Conservation (phyloP, 495 filamentous ascomycete species). For the Podospora sp. region DNA sequence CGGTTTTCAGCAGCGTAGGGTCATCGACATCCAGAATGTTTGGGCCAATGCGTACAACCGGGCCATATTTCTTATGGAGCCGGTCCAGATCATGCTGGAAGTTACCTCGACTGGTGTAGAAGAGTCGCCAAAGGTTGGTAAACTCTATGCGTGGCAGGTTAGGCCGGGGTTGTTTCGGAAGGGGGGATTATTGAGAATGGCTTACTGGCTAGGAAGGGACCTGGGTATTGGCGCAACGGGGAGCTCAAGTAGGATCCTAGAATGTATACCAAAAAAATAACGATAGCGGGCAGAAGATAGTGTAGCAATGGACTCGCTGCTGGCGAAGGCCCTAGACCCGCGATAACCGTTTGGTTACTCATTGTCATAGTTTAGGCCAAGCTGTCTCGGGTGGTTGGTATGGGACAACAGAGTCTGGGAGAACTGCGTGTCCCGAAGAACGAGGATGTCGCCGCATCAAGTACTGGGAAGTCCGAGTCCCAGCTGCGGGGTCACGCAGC, state of each 20-base stretch:
- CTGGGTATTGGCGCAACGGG: constrained; percentile 39
- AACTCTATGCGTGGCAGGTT: constrained; percentile 15
- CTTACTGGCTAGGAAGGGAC: constrained; percentile 43
- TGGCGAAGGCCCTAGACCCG: no score
- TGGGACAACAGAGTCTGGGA: no score
- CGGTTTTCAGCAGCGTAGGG: constrained; percentile 27
- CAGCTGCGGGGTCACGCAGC: no score
- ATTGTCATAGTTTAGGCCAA: no score
- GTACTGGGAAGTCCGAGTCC: no score
- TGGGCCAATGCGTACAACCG: constrained; percentile 42
- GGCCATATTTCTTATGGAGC: constrained; percentile 43
- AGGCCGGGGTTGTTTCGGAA: not conserved
- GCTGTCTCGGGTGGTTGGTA: no score
- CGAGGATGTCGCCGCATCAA: no score
- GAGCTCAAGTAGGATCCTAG: constrained; percentile 17
- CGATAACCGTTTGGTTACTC: no score
- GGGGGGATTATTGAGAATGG: not conserved
- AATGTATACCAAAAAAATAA: not conserved
- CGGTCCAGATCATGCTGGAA: constrained; percentile 23
- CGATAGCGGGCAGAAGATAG: not conserved
- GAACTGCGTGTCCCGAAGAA: no score
- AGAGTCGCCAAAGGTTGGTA: constrained; percentile 33
- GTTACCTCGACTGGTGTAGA: constrained; percentile 17
- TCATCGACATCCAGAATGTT: constrained; percentile 43
- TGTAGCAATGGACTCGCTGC: not conserved